Conservation (phyloP, 257 asterid genomes). For the Cruciata laevipes region DNA sequence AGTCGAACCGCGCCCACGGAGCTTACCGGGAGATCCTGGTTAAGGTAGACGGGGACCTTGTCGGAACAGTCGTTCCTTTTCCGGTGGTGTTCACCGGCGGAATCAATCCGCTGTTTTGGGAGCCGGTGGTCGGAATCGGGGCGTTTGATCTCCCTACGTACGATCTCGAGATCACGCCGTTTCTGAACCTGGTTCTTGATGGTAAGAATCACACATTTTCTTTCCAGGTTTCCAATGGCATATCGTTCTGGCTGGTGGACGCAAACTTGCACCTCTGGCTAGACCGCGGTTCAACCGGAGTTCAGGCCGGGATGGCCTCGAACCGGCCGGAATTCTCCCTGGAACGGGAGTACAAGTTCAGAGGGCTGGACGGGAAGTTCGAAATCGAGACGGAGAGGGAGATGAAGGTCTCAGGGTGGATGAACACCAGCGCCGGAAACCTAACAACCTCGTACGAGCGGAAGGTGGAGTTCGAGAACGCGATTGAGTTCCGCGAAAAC, state of each 20-base stretch:
- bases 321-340: constrained; percentile 28
- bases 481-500: constrained; percentile 29
- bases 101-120: constrained; percentile 79
- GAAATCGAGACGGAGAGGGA: constrained; percentile 43
- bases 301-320: constrained; percentile 41
- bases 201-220: constrained; percentile 42
- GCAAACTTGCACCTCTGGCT: constrained; percentile 86
- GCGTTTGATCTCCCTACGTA: constrained; percentile 82
- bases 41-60: constrained; percentile 46
- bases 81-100: constrained; percentile 83
- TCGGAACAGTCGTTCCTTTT: constrained; percentile 70
- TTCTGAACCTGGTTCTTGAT: constrained; percentile 50
- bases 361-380: constrained; percentile 46
- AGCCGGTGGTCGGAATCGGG: constrained; percentile 76
- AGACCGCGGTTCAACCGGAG: constrained; percentile 34
- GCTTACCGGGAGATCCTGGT: constrained; percentile 66
- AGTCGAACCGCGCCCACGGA: constrained; percentile 51
- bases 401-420: constrained; percentile 63
- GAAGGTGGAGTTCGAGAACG: constrained; percentile 42
- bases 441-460: constrained; percentile 35
- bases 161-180: constrained; percentile 67
- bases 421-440: constrained; percentile 62
- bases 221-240: constrained; percentile 51
- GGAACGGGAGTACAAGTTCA: constrained; percentile 27
- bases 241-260: constrained; percentile 69